Evolutionary conservation across 2,329 filamentous ascomycete species (phyloP), one percentile per base, ranked within the genome.

Genomic region (Elsinoe fawcettii): DNA sequence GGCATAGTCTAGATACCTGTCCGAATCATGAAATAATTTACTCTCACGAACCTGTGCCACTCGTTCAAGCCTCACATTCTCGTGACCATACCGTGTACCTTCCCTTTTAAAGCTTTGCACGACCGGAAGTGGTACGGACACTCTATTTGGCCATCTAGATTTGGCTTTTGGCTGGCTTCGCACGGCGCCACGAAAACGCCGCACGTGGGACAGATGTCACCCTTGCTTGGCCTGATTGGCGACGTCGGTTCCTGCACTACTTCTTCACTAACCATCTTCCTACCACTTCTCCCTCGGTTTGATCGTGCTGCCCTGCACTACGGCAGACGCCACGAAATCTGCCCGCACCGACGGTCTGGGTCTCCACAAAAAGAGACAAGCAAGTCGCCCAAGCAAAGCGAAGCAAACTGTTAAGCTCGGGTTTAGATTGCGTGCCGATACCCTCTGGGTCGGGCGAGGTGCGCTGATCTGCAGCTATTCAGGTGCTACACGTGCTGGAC

Each of bases 351-450:
- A 32, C 46, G 46, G 25, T 36, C 46, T 51, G 46, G 25, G 25
- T 51, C 12, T 25, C 44, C 22, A n/a, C 16, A 7, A 47, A n/a
- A 18, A 23, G 23, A 22, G 16, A 51, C 46, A 22, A 18, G 18
- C 14, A 46, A 46, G 39, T 18, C 20, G 18, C 18, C n/a, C 22
- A 49, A 49, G 44, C 44, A 49, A 25, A 32, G 46, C 20, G 16
- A 51, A 51, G 46, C 46, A 51, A 14, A 32, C 9, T n/a, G n/a
- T 36, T 51, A 34, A 51, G 46, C 46, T 51, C 46, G 23, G n/a
- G 46, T 6, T 14, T 34, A 51, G 46, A 51, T 51, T 51, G 46
- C 9, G 23, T 23, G 23, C 23, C n/a, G n/a, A n/a, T n/a, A n/a
- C n/a, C n/a, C 6, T 18, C 6, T 22, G 8, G n/a, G 44, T 5